phyloP scores from a whole-genome alignment of 352 stramenopile genomes.

The Phytophthora brassicae region DNA sequence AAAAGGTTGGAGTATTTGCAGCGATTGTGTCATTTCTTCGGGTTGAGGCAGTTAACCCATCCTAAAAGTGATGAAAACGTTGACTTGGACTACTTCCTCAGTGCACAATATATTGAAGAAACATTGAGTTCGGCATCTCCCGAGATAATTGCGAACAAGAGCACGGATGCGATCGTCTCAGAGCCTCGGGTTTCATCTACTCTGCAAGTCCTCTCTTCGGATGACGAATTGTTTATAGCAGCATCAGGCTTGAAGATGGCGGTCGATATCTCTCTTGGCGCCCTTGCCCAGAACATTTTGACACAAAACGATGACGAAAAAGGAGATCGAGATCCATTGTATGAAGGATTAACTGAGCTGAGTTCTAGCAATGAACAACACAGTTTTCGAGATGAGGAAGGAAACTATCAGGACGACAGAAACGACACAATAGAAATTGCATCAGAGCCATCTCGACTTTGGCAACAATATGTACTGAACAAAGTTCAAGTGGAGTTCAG shows the following conservation, averaged over 20 bases:
- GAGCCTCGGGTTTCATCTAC: neutral
- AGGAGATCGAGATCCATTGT: neutral
- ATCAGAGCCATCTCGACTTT: neutral
- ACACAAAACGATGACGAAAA: conserved; percentile 24
- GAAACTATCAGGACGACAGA: neutral
- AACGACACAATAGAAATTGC: neutral
- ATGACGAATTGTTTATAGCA: conserved; percentile 21
- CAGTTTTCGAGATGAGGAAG: neutral
- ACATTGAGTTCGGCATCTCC: conserved; percentile 15
- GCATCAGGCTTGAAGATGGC: conserved; percentile 31
- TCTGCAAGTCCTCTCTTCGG: neutral
- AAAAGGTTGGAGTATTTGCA: conserved; percentile 51
- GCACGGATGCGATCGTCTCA: neutral
- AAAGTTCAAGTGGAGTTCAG: conserved; percentile 41
- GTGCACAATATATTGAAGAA: conserved; percentile 48
- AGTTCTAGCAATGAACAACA: conserved; percentile 7
- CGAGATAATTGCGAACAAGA: neutral
- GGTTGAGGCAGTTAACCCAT: conserved; percentile 20
- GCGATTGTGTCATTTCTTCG: conserved; percentile 55
- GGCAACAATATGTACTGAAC: conserved; percentile 18
- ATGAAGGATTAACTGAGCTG: neutral
- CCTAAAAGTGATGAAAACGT: conserved; percentile 19
- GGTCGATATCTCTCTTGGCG: conserved; percentile 17
- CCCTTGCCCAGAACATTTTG: conserved; percentile 40
- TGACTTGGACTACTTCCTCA: conserved; percentile 57